Evolutionary conservation across 495 filamentous ascomycete genomes (phyloP), one percentile per base, ranked within the genome.

Genomic region (Tricharina praecox): DNA sequence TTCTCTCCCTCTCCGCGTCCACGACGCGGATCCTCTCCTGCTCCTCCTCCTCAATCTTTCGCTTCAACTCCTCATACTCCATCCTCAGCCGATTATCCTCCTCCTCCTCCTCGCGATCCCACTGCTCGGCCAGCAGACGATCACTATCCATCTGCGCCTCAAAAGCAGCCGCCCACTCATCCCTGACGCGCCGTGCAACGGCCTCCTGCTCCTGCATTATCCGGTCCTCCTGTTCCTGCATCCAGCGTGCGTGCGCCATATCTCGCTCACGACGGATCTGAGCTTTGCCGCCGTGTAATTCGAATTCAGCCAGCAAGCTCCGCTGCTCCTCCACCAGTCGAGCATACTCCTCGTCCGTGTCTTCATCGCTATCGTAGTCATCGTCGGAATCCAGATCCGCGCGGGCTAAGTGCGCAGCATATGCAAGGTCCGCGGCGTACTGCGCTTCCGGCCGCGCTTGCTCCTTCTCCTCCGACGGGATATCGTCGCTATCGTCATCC

Each of bases 221-320:
- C 39, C 30, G 38, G 10, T 35, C 48, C 18, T 50, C 48, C 21
- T 13, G 20, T 19, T 40, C 23, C 23, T 46, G 49, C 11, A 32
- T 21, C 36, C 21, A 16, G 20, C 23, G 16, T 13, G 45, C 16
- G 15, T 45, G 3, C 32, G 40, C 24, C 3, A 50, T 26, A 26
- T 53, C 39, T n/a, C n/a, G n/a, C n/a, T n/a, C n/a, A n/a, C n/a
- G n/a, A n/a, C n/a, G n/a, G n/a, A n/a, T n/a, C n/a, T n/a, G n/a
- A n/a, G n/a, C n/a, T n/a, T n/a, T n/a, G n/a, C n/a, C n/a, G n/a
- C n/a, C n/a, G n/a, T 26, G 24, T 2, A 18, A 24, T 35, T 18
- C 11, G 35, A 9, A 19, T 40, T 9, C 20, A 25, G 4, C 23
- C 10, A 40, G 47, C 4, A 45, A 45, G 46, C 39, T 53, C 39